Base-by-base conservation (phyloP, 2,329 filamentous ascomycete genomes). In the Talaromyces verruculosus region DNA sequence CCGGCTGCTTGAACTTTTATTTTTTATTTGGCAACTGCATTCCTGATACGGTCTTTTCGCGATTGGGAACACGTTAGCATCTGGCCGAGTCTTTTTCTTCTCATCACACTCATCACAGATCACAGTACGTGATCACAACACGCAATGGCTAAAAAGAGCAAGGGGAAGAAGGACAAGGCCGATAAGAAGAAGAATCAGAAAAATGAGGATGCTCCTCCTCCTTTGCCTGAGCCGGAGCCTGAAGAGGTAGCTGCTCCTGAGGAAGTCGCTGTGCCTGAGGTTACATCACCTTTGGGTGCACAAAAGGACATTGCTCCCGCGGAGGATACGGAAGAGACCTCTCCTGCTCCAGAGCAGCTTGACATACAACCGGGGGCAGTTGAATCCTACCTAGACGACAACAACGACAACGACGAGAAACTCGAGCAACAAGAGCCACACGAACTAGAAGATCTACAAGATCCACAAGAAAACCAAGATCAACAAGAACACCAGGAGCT, bases 21-120 rank as follows among this genome's bases (percentile, higher is more conserved):
- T 57, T 37, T 57, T n/a, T n/a, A n/a, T n/a, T 35, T 57, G n/a
- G 25, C n/a, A 57, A 19, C 49, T 22, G 53, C 53, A 37, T 39
- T 39, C 53, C 25, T 57, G 11, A 22, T 37, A 57, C 33, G 33
- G 3, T 10, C 19, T 19, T 41, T 55, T 17, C 7, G 49, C 64
- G 61, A 68, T 69, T 70, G 69, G 68, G 53, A 65, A 70, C 69
- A 70, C 69, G 69, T 69, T 69, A 69, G 64, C 64, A 58, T 59
- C 62, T 61, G 39, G 53, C 17, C 41, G 59, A 49, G 64, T 63
- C 41, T 45, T 22, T 22, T 51, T 22, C 33, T 57, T 7, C 30
- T 19, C 19, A 33, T 39, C 59, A 58, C 57, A n/a, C 59, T 33
- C 60, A 45, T 43, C 19, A 45, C 51, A 15, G 28, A 41, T 35